These are phyloP conservation scores for Penicillium longicatenatum DNA, from an alignment of 495 filamentous ascomycete genomes.

Conservation along the genomic window DNA sequence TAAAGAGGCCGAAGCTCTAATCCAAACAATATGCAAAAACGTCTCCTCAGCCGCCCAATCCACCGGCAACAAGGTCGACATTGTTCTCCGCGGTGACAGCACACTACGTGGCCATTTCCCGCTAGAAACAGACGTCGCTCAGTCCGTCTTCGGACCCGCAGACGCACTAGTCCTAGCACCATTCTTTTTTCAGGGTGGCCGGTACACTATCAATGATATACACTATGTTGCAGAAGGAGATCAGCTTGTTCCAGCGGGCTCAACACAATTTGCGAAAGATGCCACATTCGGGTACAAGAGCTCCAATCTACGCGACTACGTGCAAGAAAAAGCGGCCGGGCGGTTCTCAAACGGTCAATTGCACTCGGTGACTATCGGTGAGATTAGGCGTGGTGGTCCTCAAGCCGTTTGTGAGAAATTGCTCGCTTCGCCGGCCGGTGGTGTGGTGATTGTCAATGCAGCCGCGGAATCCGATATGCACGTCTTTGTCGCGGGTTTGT, in stretches of 20 bases:
- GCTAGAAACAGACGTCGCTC: constrained; percentile 50
- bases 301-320: constrained; percentile 52
- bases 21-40: constrained; percentile 49
- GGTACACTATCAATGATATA: constrained; percentile 54
- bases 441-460: constrained; percentile 53
- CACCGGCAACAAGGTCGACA: constrained; percentile 43
- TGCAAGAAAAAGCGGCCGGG: constrained; percentile 51
- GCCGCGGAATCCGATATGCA: constrained; percentile 56
- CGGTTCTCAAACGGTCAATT: constrained; percentile 35
- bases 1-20: constrained; percentile 40
- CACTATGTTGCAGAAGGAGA: constrained; percentile 55
- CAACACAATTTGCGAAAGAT: constrained; percentile 54
- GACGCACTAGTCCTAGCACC: constrained; percentile 52
- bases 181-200: constrained; percentile 56
- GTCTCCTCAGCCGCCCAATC: constrained; percentile 39
- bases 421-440: constrained; percentile 31
- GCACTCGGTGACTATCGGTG: constrained; percentile 44
- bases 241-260: constrained; percentile 45
- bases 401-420: constrained; percentile 41
- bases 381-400: constrained; percentile 45
- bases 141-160: constrained; percentile 44
- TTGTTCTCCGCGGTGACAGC: constrained; percentile 56
- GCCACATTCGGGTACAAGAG: constrained; percentile 55
- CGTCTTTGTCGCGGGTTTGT: constrained; percentile 47
- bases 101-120: constrained; percentile 57